These are phyloP conservation scores for Trichoderma aggressivum DNA, from an alignment of 2,329 filamentous ascomycete genomes.

Conservation along the genomic window DNA sequence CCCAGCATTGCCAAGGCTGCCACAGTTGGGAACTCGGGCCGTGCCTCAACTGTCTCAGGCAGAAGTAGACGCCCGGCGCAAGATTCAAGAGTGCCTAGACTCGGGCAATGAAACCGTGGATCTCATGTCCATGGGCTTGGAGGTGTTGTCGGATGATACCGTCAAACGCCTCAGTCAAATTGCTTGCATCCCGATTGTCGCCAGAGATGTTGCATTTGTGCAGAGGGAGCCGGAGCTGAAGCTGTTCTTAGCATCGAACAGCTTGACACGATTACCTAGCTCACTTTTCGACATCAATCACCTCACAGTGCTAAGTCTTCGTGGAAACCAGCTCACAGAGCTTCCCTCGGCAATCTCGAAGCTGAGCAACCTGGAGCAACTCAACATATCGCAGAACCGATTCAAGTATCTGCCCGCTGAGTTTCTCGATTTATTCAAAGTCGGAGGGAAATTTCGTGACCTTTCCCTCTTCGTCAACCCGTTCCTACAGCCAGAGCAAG, in stretches of 20 bases:
- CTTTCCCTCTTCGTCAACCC: conserved; percentile 63
- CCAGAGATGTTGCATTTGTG: conserved; percentile 57
- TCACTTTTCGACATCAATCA: conserved; percentile 60
- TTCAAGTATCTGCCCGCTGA: conserved; percentile 61
- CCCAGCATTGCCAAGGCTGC: conserved; percentile 36
- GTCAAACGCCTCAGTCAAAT: conserved; percentile 56
- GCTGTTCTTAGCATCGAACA: conserved; percentile 60
- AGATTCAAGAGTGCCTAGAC: conserved; percentile 55
- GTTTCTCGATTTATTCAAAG: conserved; percentile 53
- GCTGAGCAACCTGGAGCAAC: conserved; percentile 55
- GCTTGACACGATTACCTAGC: conserved; percentile 52
- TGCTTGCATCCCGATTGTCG: conserved; percentile 50
- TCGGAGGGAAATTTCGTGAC: conserved; percentile 43
- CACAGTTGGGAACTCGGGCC: conserved; percentile 35
- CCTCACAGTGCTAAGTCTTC: conserved; percentile 63
- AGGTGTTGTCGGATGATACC: conserved; percentile 52
- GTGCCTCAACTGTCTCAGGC: conserved; percentile 34
- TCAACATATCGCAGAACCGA: conserved; percentile 65
- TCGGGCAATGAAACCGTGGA: conserved; percentile 58
- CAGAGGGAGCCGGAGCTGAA: conserved; percentile 57
- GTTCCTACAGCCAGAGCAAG: conserved; percentile 45
- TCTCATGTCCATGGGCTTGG: conserved; percentile 55
- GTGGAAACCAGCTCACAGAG: conserved; percentile 59
- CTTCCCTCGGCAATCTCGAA: conserved; percentile 58
- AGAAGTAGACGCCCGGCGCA: conserved; percentile 44